Conservation (phyloP, 805 yeast genomes). For the Spencermartinsiella europaea region DNA sequence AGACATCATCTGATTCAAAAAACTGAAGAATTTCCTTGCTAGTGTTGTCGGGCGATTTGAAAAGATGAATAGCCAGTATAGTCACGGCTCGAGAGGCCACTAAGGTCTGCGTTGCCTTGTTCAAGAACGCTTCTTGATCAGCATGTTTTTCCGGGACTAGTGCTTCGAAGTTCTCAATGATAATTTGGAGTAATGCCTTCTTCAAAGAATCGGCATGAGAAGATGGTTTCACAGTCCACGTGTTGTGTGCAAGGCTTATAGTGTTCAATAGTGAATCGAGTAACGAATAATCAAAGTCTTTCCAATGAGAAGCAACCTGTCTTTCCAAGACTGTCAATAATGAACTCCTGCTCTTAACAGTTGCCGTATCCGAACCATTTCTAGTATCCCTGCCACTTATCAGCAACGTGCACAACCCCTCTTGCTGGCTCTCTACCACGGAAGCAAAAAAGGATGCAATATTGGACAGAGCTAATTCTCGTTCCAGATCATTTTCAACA, state of each 20-base stretch:
- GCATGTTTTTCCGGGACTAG: not conserved
- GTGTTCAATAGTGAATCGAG: conserved; percentile 65
- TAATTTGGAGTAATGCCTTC: not conserved
- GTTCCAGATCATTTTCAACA: conserved; percentile 43
- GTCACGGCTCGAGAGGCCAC: not conserved
- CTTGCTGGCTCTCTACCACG: conserved; percentile 31
- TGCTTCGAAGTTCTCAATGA: not conserved
- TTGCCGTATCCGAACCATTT: conserved; percentile 8
- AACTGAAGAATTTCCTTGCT: conserved; percentile 24
- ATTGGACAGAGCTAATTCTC: conserved; percentile 16
- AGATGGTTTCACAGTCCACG: conserved; percentile 62
- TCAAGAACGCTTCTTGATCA: not conserved
- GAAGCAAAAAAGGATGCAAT: conserved; percentile 27
- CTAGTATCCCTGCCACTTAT: conserved; percentile 31
- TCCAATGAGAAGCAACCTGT: conserved; percentile 12
- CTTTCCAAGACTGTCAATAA: conserved; percentile 27
- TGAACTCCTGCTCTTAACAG: conserved; percentile 14
- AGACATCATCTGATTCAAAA: not conserved
- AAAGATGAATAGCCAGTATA: conserved; percentile 65
- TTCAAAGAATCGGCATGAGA: not conserved
- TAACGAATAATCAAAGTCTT: conserved; percentile 13
- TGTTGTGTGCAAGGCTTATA: conserved; percentile 65
- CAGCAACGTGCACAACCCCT: conserved; percentile 35
- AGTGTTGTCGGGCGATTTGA: conserved; percentile 41
- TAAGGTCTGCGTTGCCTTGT: not conserved